Base-by-base conservation (phyloP, 768 basidiomycete genomes). In the Termitomyces sp. region DNA sequence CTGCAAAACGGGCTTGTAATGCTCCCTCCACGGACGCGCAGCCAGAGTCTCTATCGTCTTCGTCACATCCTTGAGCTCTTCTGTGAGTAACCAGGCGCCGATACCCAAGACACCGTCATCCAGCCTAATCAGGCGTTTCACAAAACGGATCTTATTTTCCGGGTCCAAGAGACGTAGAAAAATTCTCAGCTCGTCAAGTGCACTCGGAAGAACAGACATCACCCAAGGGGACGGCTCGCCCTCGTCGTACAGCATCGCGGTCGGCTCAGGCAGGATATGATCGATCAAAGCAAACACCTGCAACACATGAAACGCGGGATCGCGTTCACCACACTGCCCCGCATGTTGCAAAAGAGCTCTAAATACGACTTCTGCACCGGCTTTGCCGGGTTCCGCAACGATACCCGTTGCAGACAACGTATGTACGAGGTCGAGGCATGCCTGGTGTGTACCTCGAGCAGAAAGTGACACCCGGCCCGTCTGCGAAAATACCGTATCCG, bases 71-170 rank as follows among this genome's bases (percentile, higher is more conserved):
- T 81, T 82, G 54, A 87, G 61, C 56, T 88, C 86, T 58, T 86
- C 81, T n/a, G 69, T 62, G 9, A 92, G 60, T 23, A 91, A 61
- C 88, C 88, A 92, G 56, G 88, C 85, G 16, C 81, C 85, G 2
- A 88, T 68, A 3, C 83, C 84, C 20, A 80, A 67, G 23, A 74
- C 66, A 2, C 81, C 83, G 5, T 73, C 66, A 58, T 92, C 90
- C 13, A 91, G 66, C 16, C 66, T 71, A 20, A 80, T 71, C 3
- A 91, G 73, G 5, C 82, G 76, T 44, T 76, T 69, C 25, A 90
- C 63, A 23, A 91, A 64, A 36, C 76, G 73, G 2, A 76, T 69
- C 63, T 79, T 82, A 40, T 72, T 79, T 52, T 83, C 79, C 2
- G 79, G 73, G 52, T 86, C 82, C 31, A 91, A 70, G 5, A 78